Base-by-base conservation (phyloP, 768 basidiomycete genomes). In the Boletus tylopilopsis region DNA sequence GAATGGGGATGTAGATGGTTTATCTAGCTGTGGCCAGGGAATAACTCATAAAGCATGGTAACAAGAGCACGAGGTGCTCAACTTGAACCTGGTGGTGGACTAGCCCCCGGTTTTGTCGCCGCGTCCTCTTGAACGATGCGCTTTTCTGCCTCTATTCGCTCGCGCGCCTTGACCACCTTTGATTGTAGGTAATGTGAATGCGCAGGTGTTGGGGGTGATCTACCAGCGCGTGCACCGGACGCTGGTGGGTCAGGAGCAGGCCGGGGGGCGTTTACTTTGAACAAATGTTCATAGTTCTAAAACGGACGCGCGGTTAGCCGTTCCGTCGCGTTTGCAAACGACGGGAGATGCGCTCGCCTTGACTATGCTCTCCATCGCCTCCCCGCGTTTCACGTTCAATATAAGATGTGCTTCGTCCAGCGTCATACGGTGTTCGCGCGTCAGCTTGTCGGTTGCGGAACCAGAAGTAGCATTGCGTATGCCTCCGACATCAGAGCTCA, bases 141-240 rank as follows among this genome's bases (percentile, higher is more conserved):
- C 60, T 66, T 50, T 75, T 99, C 95, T 0, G 94, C 94, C 66
- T 96, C 89, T 78, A 98, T 84, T 71, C 96, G 83, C 71, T 97
- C 94, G 47, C 84, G 80, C 18, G 96, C 95, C 35, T 96, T 83
- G 38, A 91, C 81, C n/a, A 99, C 91, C 71, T 99, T 99, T 27
- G 92, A 94, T 66, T 95, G 94, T 12, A 98, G 76, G 69, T 98
- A 98, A 69, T 94, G 90, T 30, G 92, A 94, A 64, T 92, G 76
- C 32, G 71, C 60, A 19, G 76, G 76, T 23, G 68, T 72, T 21
- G 70, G 57, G 5, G 70, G 64, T 21, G 69, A 71, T 64, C 74
- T 79, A 32, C 77, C 72, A 13, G 76, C 59, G 34, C 59, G 60
- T 45, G 62, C 24, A 25, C 64, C 56, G 8, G 76, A 51, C 32